These are phyloP conservation scores for Aspergillaceae sp. DNA, from an alignment of 2,329 filamentous ascomycete genomes.

Conservation along the genomic window DNA sequence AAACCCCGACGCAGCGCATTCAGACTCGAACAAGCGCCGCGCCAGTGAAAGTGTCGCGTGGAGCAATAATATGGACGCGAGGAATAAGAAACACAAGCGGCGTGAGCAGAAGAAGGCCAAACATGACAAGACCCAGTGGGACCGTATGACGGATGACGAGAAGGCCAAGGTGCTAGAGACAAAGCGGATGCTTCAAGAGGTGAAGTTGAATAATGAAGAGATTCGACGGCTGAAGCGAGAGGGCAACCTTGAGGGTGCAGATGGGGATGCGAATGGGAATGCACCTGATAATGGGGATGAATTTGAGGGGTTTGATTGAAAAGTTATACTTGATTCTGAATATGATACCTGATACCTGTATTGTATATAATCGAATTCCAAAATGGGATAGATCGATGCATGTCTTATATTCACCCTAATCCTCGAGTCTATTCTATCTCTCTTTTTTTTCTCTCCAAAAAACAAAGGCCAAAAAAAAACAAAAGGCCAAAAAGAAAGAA, in stretches of 20 bases:
- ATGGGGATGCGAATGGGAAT: neutral
- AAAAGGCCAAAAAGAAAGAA: too few species aligned
- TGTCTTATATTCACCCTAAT: neutral
- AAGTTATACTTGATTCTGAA: slow-evolving; percentile 1
- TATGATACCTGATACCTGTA: neutral
- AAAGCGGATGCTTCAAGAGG: slow-evolving; percentile 54
- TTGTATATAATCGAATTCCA: neutral
- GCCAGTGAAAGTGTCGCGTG: slow-evolving; percentile 59
- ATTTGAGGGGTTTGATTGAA: slow-evolving; percentile 51
- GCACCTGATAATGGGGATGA: slow-evolving; percentile 29
- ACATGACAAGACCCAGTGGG: slow-evolving; percentile 54
- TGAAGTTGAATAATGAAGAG: slow-evolving; percentile 50
- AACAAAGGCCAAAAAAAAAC: too few species aligned
- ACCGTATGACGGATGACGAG: slow-evolving; percentile 63
- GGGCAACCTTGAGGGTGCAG: slow-evolving; percentile 2
- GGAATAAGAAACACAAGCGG: slow-evolving; percentile 53
- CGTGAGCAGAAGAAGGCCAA: slow-evolving; percentile 57
- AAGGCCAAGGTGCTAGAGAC: slow-evolving; percentile 55
- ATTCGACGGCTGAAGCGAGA: slow-evolving; percentile 12
- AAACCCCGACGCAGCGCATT: slow-evolving; percentile 26
- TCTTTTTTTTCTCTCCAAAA: too few species aligned
- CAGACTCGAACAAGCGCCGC: slow-evolving; percentile 43
- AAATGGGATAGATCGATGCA: neutral
- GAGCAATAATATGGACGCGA: slow-evolving; percentile 62
- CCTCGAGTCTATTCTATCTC: neutral